A percentile compares a stretch with the other conserved stretches of the same genome.
Conservation (phyloP, 2,329 filamentous ascomycete genomes). For the Aureobasidium sp. region DNA sequence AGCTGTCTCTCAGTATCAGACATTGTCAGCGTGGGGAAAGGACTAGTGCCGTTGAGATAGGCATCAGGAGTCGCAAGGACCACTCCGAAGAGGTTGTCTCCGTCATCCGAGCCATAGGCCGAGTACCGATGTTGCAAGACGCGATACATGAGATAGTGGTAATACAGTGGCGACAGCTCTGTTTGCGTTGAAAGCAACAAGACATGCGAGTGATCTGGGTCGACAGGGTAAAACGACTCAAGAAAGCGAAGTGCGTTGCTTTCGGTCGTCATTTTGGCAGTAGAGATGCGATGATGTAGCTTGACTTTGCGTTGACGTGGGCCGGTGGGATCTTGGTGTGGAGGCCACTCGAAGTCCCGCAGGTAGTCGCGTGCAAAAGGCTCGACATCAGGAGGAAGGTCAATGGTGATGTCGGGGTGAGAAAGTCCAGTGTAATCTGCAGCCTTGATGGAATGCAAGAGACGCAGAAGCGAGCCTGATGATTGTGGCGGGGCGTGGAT, state of each 20-base stretch:
- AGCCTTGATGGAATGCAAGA: slow-evolving; percentile 66
- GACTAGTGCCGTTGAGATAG: slow-evolving; percentile 53
- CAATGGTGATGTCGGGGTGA: slow-evolving; percentile 71
- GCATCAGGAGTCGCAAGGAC: slow-evolving; percentile 67
- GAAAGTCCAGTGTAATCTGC: slow-evolving; percentile 69
- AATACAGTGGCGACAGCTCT: slow-evolving; percentile 74
- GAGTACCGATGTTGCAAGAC: slow-evolving; percentile 75
- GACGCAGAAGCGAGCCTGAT: slow-evolving; percentile 66
- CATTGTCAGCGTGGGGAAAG: slow-evolving; percentile 45
- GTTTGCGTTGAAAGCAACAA: slow-evolving; percentile 77
- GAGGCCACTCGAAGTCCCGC: slow-evolving; percentile 61
- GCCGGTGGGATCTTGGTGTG: slow-evolving; percentile 42
- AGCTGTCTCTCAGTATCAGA: slow-evolving; percentile 23
- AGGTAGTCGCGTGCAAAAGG: slow-evolving; percentile 57
- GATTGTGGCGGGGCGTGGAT: slow-evolving; percentile 66
- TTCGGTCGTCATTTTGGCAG: slow-evolving; percentile 53
- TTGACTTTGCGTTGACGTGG: slow-evolving; percentile 46
- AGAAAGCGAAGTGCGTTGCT: slow-evolving; percentile 69
- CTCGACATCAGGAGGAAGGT: slow-evolving; percentile 69
- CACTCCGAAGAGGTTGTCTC: slow-evolving; percentile 61
- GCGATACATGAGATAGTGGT: slow-evolving; percentile 75
- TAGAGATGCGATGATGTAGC: slow-evolving; percentile 66
- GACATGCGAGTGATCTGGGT: slow-evolving; percentile 61
- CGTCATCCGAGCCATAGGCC: slow-evolving; percentile 39
- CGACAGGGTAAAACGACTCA: slow-evolving; percentile 78